Evolutionary conservation across 2,329 filamentous ascomycete species (phyloP).

Genomic region (Orbilia blumenaviensis): DNA sequence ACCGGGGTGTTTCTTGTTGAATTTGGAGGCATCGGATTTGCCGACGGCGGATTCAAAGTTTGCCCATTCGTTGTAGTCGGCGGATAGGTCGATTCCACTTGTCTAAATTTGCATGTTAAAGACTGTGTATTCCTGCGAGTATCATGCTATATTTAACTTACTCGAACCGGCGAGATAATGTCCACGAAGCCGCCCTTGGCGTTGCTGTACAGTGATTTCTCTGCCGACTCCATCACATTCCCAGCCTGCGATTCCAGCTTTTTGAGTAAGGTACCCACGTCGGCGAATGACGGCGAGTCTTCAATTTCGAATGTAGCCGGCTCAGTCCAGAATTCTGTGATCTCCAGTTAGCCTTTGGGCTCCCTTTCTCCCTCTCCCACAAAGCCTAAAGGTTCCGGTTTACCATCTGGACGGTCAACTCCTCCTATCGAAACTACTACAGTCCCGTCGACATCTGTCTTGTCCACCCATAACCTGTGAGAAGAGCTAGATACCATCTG

Average conservation of each 20-base stretch:
- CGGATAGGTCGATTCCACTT: conserved; percentile 28
- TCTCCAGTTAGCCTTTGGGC: conserved; percentile 4
- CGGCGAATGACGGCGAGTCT: conserved; percentile 25
- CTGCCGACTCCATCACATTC: conserved; percentile 29
- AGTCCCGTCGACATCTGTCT: conserved; percentile 38
- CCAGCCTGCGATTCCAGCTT: conserved; percentile 35
- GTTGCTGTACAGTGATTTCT: conserved; percentile 47
- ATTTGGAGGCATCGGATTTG: conserved; percentile 35
- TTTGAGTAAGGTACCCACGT: conserved; percentile 34
- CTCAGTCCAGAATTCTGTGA: conserved; percentile 27
- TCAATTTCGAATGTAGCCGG: conserved; percentile 34
- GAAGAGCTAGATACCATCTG: conserved; percentile 38
- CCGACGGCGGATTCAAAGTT: conserved; percentile 45
- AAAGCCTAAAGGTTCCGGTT: background rate
- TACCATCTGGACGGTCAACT: conserved; percentile 30
- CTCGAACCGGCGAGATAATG: conserved; percentile 39
- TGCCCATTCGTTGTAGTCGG: conserved; percentile 40
- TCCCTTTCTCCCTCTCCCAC: background rate
- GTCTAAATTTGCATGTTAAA: conserved; percentile 13
- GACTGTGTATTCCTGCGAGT: background rate
- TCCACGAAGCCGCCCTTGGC: conserved; percentile 44
- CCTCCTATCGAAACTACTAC: conserved; percentile 39
- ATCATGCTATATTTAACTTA: background rate
- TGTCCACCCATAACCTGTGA: conserved; percentile 33
- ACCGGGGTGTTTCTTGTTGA: conserved; percentile 25